phyloP scores from a whole-genome alignment of 345 rosid species.

The Carallia pectinifolia region DNA sequence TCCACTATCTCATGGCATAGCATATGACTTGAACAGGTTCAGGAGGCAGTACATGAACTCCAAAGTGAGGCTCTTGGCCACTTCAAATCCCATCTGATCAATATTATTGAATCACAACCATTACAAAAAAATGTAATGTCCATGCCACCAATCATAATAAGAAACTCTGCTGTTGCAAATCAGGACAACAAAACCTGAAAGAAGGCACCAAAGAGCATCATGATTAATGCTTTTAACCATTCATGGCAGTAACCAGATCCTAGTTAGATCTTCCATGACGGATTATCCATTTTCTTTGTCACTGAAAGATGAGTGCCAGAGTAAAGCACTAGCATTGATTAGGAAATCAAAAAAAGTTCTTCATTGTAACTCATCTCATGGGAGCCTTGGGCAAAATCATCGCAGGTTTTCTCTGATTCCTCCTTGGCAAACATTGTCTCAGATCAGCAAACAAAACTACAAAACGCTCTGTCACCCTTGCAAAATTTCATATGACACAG shows the following conservation, averaged over 20 bases:
- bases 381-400: constrained; percentile 26
- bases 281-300: constrained; percentile 20
- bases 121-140: constrained; percentile 6
- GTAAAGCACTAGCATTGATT: not conserved
- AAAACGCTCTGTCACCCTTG: constrained; percentile 39
- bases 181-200: constrained; percentile 13
- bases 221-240: constrained; percentile 11
- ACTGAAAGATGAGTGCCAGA: constrained; percentile 3
- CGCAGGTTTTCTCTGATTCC: constrained; percentile 21
- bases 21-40: constrained; percentile 15
- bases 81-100: constrained; percentile 43
- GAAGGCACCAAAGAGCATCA: constrained; percentile 9
- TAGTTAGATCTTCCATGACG: constrained; percentile 26
- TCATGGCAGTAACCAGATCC: constrained; percentile 29
- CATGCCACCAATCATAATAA: constrained; percentile 12
- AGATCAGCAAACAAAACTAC: constrained; percentile 32
- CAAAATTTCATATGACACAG: constrained; percentile 14
- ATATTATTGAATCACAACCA: constrained; percentile 15
- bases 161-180: constrained; percentile 25
- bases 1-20: too few species aligned
- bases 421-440: constrained; percentile 36
- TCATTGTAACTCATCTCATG: constrained; percentile 38
- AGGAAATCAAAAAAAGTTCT: constrained; percentile 33
- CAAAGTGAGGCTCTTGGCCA: constrained; percentile 41
- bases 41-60: constrained; percentile 14